phyloP scores from a whole-genome alignment of 2,329 filamentous ascomycete genomes.

The Aspergillus brasiliensis region DNA sequence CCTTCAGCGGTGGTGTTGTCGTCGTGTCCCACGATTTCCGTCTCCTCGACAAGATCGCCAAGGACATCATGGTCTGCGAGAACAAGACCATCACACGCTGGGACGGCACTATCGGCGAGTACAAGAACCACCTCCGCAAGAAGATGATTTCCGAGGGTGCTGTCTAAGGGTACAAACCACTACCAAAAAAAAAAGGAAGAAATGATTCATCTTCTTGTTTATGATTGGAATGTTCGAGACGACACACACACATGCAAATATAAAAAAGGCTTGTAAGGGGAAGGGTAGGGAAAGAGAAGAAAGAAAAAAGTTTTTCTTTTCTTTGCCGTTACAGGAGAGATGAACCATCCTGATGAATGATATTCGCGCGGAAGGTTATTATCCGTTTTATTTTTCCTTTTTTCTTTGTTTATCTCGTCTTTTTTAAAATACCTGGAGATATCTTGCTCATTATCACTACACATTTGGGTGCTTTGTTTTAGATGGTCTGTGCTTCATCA shows the following conservation, averaged over 20 bases:
- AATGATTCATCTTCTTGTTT: conserved; percentile 15
- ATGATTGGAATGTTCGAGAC: conserved; percentile 38
- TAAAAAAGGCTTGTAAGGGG: conserved; percentile 16
- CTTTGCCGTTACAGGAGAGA: conserved; percentile 19
- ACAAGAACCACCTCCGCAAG: conserved; percentile 98
- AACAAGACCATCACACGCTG: conserved; percentile 90
- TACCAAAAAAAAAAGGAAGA: not conserved
- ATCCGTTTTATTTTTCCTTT: conserved; percentile 9
- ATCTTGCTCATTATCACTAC: conserved; percentile 19
- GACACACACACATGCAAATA: conserved; percentile 24
- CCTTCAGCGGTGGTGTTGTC: conserved; percentile 92
- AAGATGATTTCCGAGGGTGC: conserved; percentile 93
- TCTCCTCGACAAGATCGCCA: conserved; percentile 98
- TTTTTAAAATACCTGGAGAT: conserved; percentile 20
- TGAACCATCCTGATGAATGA: conserved; percentile 25
- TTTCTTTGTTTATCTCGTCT: too few relatives aligned
- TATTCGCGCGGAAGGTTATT: conserved; percentile 9
- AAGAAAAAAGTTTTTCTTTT: conserved; percentile 21
- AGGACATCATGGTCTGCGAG: conserved; percentile 99
- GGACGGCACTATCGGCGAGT: conserved; percentile 86
- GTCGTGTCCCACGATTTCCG: conserved; percentile 99
- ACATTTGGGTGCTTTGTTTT: conserved; percentile 21
- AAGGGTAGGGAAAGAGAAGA: too few relatives aligned
- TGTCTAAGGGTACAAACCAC: conserved; percentile 59
- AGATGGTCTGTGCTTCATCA: conserved; percentile 21